A percentile compares a stretch with the other conserved stretches of the same genome.
Conservation (phyloP, 1,284 basidiomycete genomes). For the Erythrobasidium hasegawianum region DNA sequence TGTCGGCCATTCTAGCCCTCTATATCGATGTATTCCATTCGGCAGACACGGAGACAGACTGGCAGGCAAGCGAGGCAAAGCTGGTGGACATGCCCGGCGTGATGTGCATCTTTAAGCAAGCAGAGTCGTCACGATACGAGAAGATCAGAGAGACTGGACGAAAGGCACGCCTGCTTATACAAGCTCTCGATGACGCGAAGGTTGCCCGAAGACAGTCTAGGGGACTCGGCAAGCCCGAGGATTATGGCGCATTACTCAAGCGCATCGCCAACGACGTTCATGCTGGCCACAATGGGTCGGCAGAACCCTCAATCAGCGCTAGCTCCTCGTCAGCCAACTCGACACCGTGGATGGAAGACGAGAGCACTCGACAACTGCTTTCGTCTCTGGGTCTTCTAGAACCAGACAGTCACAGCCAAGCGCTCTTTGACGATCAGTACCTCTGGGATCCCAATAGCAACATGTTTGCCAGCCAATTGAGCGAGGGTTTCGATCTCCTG, state of each 20-base stretch:
- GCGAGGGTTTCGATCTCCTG: background rate
- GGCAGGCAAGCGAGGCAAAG: conserved; percentile 5
- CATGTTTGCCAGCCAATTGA: background rate
- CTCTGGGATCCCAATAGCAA: background rate
- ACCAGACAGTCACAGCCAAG: conserved; percentile 11
- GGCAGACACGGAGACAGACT: conserved; percentile 19
- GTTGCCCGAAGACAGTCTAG: conserved; percentile 15
- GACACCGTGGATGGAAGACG: conserved; percentile 28
- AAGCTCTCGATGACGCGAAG: conserved; percentile 25
- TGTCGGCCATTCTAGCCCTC: conserved; percentile 20
- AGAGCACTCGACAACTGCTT: conserved; percentile 10
- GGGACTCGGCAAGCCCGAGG: conserved; percentile 11
- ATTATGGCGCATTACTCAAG: conserved; percentile 3
- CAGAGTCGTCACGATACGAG: conserved; percentile 2
- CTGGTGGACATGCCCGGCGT: conserved; percentile 16
- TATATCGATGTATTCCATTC: conserved; percentile 27
- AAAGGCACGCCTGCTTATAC: conserved; percentile 15
- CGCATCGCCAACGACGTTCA: conserved; percentile 15
- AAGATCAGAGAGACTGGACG: background rate
- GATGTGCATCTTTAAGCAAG: conserved; percentile 12
- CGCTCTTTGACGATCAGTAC: background rate
- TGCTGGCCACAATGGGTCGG: background rate
- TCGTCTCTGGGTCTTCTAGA: conserved; percentile 26
- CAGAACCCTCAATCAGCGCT: background rate
- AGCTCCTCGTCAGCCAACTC: background rate